These are phyloP conservation scores for Candida nanaspora DNA, from an alignment of 805 yeast species.

Conservation along the genomic window DNA sequence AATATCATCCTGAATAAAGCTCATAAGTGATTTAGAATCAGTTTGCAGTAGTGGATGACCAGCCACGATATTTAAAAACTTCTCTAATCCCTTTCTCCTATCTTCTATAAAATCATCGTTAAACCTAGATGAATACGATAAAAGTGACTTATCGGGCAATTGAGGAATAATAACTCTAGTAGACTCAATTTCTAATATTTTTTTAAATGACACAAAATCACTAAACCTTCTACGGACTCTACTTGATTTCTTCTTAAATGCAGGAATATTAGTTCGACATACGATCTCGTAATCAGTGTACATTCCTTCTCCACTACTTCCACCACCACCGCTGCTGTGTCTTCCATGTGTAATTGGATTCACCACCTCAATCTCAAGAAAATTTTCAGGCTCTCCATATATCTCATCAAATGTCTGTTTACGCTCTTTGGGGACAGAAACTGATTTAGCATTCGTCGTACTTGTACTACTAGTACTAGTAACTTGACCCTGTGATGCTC, in stretches of 20 bases:
- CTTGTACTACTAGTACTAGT: no score
- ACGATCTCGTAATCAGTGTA: constrained; percentile 89
- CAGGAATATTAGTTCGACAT: constrained; percentile 87
- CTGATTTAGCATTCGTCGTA: no score
- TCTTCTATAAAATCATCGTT: constrained; percentile 77
- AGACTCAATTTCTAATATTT: constrained; percentile 66
- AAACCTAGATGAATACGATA: constrained; percentile 60
- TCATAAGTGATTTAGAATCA: constrained; percentile 67
- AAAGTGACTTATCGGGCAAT: constrained; percentile 74
- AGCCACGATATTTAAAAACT: constrained; percentile 69
- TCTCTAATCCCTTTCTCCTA: constrained; percentile 76
- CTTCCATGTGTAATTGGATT: constrained; percentile 74
- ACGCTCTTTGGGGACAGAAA: constrained; percentile 26
- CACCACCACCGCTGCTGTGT: constrained; percentile 37
- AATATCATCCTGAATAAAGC: constrained; percentile 80
- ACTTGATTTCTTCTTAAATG: constrained; percentile 58
- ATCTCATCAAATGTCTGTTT: constrained; percentile 69
- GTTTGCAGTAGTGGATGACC: constrained; percentile 93
- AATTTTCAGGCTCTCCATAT: constrained; percentile 92
- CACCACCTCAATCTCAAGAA: constrained; percentile 82
- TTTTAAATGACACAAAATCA: constrained; percentile 80
- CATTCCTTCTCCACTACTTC: constrained; percentile 46
- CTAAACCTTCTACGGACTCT: constrained; percentile 80
- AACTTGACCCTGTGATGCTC: constrained; percentile 12
- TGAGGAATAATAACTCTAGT: constrained; percentile 78